phyloP scores from a whole-genome alignment of 176 grass and related monocot genomes.

The Oryza brachyantha region DNA sequence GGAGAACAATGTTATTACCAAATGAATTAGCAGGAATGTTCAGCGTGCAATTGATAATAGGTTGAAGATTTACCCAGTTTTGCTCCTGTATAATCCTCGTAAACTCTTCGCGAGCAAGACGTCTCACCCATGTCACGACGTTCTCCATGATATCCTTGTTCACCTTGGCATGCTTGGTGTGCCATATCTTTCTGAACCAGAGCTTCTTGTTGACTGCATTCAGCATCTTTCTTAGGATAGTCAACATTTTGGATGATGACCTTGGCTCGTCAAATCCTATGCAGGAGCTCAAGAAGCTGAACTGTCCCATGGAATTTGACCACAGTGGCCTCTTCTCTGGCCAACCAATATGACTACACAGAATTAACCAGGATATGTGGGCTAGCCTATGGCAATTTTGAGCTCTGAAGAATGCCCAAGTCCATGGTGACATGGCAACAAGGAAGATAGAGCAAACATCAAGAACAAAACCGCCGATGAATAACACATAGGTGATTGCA shows the following conservation, averaged over 20 bases:
- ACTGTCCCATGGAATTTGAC: slow-evolving; percentile 1
- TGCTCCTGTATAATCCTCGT: background rate
- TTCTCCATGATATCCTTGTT: background rate
- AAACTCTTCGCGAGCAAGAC: background rate
- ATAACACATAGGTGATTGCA: background rate
- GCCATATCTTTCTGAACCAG: background rate
- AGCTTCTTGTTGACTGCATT: background rate
- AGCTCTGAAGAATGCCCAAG: slow-evolving; percentile 7
- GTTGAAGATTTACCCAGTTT: slow-evolving; percentile 5
- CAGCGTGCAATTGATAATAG: background rate
- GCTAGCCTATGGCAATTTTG: background rate
- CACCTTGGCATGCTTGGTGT: background rate
- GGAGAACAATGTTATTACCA: background rate
- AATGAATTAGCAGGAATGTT: background rate
- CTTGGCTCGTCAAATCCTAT: background rate
- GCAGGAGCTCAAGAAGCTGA: background rate
- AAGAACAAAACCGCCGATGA: background rate
- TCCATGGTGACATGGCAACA: background rate
- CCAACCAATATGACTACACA: background rate
- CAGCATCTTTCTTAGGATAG: background rate
- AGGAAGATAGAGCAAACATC: background rate
- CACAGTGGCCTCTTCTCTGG: background rate
- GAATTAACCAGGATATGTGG: background rate
- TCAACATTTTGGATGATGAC: background rate
- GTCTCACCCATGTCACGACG: background rate